Percentiles rank a stretch among this genome's conserved stretches.
phyloP scores from a whole-genome alignment of 208 protist species.

The Trypanosoma mega region DNA sequence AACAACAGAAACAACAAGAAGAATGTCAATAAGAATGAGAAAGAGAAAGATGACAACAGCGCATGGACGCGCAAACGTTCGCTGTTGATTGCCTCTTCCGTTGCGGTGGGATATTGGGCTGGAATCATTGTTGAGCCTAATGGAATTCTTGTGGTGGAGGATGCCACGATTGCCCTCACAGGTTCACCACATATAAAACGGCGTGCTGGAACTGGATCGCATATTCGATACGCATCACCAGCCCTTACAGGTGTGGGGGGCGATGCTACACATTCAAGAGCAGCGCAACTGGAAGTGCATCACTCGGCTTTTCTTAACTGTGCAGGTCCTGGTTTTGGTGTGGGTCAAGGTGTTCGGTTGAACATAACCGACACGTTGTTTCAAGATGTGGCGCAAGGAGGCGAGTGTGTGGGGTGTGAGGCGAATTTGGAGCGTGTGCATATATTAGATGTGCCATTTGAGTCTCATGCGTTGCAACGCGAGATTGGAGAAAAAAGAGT shows the following conservation, averaged over 20 bases:
- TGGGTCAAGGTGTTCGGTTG: constrained; percentile 4
- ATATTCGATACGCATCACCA: constrained; percentile 2
- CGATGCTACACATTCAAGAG: neutral
- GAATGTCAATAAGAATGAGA: too few species aligned
- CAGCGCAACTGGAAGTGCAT: neutral
- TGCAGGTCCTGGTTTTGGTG: constrained; percentile 19
- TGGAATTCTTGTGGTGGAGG: neutral
- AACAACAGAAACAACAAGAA: too few species aligned
- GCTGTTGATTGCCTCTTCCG: neutral
- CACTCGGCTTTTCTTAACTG: constrained; percentile 16
- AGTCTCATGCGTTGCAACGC: neutral
- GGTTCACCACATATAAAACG: neutral
- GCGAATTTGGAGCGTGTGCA: constrained; percentile 6
- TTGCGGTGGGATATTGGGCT: neutral
- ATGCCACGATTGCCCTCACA: neutral
- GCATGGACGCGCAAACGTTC: neutral
- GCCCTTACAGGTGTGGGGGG: neutral
- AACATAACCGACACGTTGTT: constrained; percentile 5
- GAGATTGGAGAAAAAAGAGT: neutral
- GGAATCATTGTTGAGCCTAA: constrained; percentile 6
- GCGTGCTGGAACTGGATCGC: constrained; percentile 2
- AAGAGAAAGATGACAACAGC: too few species aligned
- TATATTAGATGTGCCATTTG: constrained; percentile 14
- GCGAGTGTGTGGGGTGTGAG: constrained; percentile 21
- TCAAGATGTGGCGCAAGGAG: constrained; percentile 21